Conservation (phyloP, 495 filamentous ascomycete species). For the Rostrohypoxylon terebratum region DNA sequence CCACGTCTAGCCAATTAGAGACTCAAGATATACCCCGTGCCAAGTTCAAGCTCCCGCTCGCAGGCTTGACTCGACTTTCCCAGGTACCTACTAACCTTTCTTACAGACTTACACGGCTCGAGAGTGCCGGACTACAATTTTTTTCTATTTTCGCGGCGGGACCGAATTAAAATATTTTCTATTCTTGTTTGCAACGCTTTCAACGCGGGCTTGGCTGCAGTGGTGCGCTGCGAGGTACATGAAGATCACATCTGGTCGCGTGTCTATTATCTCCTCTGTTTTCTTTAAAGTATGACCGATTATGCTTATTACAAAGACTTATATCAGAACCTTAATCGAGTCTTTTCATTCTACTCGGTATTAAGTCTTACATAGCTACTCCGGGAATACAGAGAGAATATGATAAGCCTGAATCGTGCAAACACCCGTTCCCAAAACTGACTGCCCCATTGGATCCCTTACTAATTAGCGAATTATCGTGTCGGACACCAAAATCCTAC, state of each 20-base stretch:
- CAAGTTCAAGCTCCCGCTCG: constrained; percentile 26
- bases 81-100: too few species aligned
- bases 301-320: not conserved
- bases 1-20: constrained; percentile 21
- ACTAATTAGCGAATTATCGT: not conserved
- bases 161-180: constrained; percentile 18
- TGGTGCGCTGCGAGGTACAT: constrained; percentile 14
- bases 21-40: constrained; percentile 39
- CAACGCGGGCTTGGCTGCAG: constrained; percentile 21
- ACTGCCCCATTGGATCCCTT: not conserved
- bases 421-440: not conserved
- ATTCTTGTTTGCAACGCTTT: too few species aligned
- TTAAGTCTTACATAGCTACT: too few species aligned
- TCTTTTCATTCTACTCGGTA: not conserved
- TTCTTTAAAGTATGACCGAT: not conserved
- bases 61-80: constrained; percentile 20
- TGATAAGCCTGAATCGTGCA: not conserved
- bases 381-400: not conserved
- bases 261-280: constrained; percentile 12
- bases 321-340: not conserved
- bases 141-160: constrained; percentile 18
- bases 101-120: not conserved
- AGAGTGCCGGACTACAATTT: not conserved
- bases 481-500: constrained; percentile 15
- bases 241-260: constrained; percentile 18